Conservation (phyloP, 2,329 filamentous ascomycete species). For the Keithomyces neogunnii region DNA sequence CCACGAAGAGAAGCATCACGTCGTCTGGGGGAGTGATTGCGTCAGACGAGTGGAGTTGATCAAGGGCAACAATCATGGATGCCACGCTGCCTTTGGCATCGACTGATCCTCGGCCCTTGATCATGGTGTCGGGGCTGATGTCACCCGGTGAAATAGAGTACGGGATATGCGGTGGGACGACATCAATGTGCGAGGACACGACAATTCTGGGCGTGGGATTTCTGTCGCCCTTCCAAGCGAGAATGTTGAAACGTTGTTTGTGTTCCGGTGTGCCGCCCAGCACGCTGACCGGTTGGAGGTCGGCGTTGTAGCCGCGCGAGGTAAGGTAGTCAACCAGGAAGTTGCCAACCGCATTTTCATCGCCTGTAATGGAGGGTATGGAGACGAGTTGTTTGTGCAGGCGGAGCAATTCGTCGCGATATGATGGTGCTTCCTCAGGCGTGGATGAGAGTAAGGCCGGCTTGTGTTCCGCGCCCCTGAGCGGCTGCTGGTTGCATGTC, state of each 20-base stretch:
- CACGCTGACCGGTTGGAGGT: constrained; percentile 31
- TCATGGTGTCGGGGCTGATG: constrained; percentile 37
- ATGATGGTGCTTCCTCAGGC: constrained; percentile 19
- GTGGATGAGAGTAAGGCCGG: not conserved
- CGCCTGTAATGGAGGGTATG: constrained; percentile 61
- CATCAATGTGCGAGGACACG: constrained; percentile 77
- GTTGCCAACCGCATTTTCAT: constrained; percentile 59
- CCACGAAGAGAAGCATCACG: constrained; percentile 56
- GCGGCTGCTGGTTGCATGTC: constrained; percentile 6
- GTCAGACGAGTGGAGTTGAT: constrained; percentile 37
- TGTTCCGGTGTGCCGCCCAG: constrained; percentile 19
- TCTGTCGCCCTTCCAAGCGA: constrained; percentile 52
- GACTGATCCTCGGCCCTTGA: constrained; percentile 66
- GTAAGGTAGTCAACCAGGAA: constrained; percentile 62
- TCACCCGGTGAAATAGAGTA: constrained; percentile 48
- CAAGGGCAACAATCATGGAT: constrained; percentile 62
- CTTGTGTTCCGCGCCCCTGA: not conserved
- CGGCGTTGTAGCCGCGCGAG: constrained; percentile 32
- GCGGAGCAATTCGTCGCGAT: constrained; percentile 49
- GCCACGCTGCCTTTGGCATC: constrained; percentile 66
- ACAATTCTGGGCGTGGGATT: constrained; percentile 49
- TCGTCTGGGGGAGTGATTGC: constrained; percentile 35
- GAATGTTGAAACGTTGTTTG: constrained; percentile 55
- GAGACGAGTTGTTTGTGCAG: constrained; percentile 70
- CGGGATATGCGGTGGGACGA: constrained; percentile 63